A percentile compares a stretch with the other conserved stretches of the same genome.
These are phyloP conservation scores for Cryptococcus depauperatus DNA, from an alignment of 1,284 basidiomycete genomes.

Conservation along the genomic window DNA sequence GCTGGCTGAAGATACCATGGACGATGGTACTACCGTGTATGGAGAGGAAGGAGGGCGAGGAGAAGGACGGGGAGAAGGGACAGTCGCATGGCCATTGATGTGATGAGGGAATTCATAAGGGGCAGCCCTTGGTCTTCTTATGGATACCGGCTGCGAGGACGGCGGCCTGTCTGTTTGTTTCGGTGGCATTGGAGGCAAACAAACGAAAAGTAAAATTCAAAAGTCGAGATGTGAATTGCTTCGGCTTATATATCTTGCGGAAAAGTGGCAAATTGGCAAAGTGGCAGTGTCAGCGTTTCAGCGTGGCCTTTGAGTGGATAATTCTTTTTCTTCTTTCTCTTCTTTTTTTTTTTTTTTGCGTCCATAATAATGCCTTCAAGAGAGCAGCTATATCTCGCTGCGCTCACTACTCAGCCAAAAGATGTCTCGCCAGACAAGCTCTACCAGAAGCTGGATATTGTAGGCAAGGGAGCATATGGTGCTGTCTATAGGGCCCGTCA, in stretches of 20 bases:
- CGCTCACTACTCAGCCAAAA: constrained; percentile 35
- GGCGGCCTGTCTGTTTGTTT: background rate
- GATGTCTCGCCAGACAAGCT: constrained; percentile 34
- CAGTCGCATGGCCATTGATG: too few relatives aligned
- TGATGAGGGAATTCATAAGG: background rate
- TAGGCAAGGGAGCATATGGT: constrained; percentile 92
- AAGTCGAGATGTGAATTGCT: too few relatives aligned
- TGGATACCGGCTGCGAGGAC: background rate
- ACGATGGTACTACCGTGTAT: background rate
- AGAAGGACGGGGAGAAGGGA: background rate
- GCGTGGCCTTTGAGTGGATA: background rate
- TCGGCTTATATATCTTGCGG: too few relatives aligned
- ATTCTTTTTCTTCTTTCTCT: background rate
- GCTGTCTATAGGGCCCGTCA: constrained; percentile 92
- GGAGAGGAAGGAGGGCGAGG: background rate
- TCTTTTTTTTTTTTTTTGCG: background rate
- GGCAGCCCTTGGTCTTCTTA: background rate
- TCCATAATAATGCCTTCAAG: constrained; percentile 9
- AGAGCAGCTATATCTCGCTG: constrained; percentile 36
- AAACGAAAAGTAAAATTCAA: too few relatives aligned
- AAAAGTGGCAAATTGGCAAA: background rate
- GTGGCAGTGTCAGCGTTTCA: background rate
- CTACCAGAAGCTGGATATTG: constrained; percentile 58
- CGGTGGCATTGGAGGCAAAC: background rate
- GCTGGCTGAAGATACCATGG: background rate